Base-by-base conservation (phyloP, 768 basidiomycete species). In the Multifurca ochricompacta region DNA sequence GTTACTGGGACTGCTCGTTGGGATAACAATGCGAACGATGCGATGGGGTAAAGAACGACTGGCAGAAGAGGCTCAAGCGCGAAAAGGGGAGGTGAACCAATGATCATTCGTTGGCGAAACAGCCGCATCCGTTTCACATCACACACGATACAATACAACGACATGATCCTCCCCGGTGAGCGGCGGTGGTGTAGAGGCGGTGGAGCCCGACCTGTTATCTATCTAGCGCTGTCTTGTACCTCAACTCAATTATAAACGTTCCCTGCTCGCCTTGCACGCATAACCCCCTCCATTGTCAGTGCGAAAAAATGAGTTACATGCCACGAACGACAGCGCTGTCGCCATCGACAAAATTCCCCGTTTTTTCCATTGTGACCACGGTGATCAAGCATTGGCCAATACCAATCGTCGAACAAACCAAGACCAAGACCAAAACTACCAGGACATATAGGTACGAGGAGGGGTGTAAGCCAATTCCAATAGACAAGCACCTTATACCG, bases 311-410 rank as follows among this genome's bases (percentile, higher is more conserved):
- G 54, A 46, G 37, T 35, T 51, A 19, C 36, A n/a, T 27, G 28
- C 23, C 36, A 30, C 27, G 32, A 39, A 43, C 54, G 11, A 46
- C 21, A 23, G 45, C 16, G 2, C 34, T 36, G 35, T 19, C 45
- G 8, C 9, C 50, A 8, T 19, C 52, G 11, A 30, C 47, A 21
- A 43, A 27, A 10, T 21, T 42, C 36, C 53, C 50, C 41, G 25
- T 25, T 14, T 48, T 59, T 41, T 47, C 59, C 14, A 27, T 54
- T 39, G 49, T 46, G 5, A 14, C 60, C 1, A 66, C 68, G 51
- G 85, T 87, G 81, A 73, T 88, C 61, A 83, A 80, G 65, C 71
- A 87, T 58, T 85, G 87, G 87, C 78, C 82, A 16, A 65, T 73
- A 42, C 46, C 65, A 64, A 51, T 67, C 68, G 59, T 67, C 66